Evolutionary conservation across 495 filamentous ascomycete genomes (phyloP).

Genomic region (Penicillium coprophilum): DNA sequence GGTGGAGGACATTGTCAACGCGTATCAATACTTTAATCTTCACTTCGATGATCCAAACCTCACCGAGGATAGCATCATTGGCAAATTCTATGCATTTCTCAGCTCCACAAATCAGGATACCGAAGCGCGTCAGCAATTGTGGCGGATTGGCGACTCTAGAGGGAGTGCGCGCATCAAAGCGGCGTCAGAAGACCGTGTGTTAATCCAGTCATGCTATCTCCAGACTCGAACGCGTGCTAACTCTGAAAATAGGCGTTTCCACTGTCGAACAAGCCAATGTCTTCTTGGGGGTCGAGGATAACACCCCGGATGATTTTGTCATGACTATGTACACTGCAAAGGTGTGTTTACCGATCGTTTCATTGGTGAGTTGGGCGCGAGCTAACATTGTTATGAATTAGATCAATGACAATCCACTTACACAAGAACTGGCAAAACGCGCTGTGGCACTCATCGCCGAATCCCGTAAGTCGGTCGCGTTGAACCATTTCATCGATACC

Average conservation of each 20-base stretch:
- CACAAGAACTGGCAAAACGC: constrained; percentile 49
- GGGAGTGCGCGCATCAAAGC: constrained; percentile 54
- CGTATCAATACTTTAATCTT: constrained; percentile 56
- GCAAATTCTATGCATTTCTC: constrained; percentile 55
- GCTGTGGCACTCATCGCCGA: constrained; percentile 59
- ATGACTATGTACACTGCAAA: constrained; percentile 58
- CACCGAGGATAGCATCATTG: constrained; percentile 58
- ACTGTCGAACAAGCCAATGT: constrained; percentile 61
- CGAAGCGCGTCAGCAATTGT: constrained; percentile 52
- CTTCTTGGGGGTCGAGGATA: constrained; percentile 53
- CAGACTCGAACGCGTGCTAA: constrained; percentile 12
- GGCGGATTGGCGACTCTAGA: constrained; percentile 55
- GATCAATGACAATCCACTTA: constrained; percentile 48
- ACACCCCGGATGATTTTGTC: constrained; percentile 59
- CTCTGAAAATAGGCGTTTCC: constrained; percentile 45
- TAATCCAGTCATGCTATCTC: not conserved
- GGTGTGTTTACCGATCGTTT: constrained; percentile 28
- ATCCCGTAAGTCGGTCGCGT: constrained; percentile 50
- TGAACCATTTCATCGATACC: constrained; percentile 56
- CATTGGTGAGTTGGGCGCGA: not conserved
- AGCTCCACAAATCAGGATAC: constrained; percentile 46
- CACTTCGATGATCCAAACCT: constrained; percentile 34
- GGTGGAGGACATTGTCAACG: constrained; percentile 53
- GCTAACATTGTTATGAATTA: constrained; percentile 13
- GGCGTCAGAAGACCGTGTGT: constrained; percentile 55